These are phyloP conservation scores for Daedaleopsis nitida DNA, from an alignment of 768 basidiomycete genomes.

Conservation along the genomic window DNA sequence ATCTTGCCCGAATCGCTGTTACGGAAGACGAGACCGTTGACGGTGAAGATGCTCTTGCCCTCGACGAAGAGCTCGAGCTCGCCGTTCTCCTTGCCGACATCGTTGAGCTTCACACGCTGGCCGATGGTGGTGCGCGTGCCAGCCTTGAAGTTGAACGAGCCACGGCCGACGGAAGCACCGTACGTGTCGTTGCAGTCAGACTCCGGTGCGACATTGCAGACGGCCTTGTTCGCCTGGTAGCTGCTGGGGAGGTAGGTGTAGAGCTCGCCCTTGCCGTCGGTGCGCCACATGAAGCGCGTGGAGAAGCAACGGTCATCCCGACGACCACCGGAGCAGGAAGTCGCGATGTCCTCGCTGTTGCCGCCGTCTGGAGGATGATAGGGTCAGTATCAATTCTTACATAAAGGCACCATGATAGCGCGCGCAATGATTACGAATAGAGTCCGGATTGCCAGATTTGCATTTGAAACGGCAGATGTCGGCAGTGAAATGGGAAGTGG, in stretches of 20 bases:
- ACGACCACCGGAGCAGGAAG: slow-evolving; percentile 70
- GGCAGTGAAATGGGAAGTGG: too few relatives aligned
- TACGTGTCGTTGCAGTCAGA: slow-evolving; percentile 64
- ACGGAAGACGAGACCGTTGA: slow-evolving; percentile 56
- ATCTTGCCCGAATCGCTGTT: slow-evolving; percentile 51
- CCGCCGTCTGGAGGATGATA: slow-evolving; percentile 51
- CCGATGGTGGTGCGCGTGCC: slow-evolving; percentile 71
- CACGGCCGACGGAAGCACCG: slow-evolving; percentile 70
- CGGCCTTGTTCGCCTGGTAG: slow-evolving; percentile 48
- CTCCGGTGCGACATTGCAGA: slow-evolving; percentile 49
- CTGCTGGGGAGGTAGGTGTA: slow-evolving; percentile 49
- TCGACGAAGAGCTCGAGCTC: slow-evolving; percentile 68
- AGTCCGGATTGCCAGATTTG: too few relatives aligned
- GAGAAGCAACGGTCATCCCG: slow-evolving; percentile 63
- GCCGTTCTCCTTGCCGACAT: slow-evolving; percentile 68
- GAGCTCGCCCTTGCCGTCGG: slow-evolving; percentile 41
- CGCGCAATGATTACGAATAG: too few relatives aligned
- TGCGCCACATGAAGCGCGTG: slow-evolving; percentile 75
- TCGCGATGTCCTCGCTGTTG: slow-evolving; percentile 46
- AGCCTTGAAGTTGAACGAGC: slow-evolving; percentile 61
- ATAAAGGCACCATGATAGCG: neutral
- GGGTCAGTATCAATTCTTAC: neutral
- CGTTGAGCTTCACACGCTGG: slow-evolving; percentile 76
- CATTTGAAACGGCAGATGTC: too few relatives aligned
- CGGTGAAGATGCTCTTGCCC: slow-evolving; percentile 64